Conservation (phyloP, 805 yeast species). For the Tetrapisispora phaffii region DNA sequence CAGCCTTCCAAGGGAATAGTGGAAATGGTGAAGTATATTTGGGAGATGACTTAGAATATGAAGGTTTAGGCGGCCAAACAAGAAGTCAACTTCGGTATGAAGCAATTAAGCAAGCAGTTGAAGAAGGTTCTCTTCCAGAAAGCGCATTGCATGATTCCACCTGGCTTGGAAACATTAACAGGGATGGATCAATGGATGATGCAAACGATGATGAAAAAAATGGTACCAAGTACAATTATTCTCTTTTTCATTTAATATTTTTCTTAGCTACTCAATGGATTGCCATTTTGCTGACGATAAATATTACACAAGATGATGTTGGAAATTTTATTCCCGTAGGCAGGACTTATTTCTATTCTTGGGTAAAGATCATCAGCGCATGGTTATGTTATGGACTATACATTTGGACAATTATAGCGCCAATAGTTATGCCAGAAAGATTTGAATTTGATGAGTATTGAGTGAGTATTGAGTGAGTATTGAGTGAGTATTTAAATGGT, state of each 20-base stretch:
- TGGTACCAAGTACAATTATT: slow-evolving; percentile 71
- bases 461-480: slow-evolving; percentile 5
- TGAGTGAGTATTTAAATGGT: background rate
- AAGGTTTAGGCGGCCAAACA: slow-evolving; percentile 33
- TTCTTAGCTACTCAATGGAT: slow-evolving; percentile 95
- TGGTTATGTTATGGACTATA: slow-evolving; percentile 85
- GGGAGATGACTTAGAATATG: slow-evolving; percentile 30
- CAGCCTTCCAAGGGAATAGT: slow-evolving; percentile 44
- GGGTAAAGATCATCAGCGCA: slow-evolving; percentile 87
- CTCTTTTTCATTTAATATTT: slow-evolving; percentile 83
- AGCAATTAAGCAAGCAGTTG: slow-evolving; percentile 90
- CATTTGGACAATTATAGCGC: slow-evolving; percentile 88
- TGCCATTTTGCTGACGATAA: slow-evolving; percentile 85
- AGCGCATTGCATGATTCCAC: slow-evolving; percentile 72
- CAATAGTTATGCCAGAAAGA: slow-evolving; percentile 81
- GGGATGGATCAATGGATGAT: slow-evolving; percentile 22
- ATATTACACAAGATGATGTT: slow-evolving; percentile 70
- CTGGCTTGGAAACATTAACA: slow-evolving; percentile 36
- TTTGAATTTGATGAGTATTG: slow-evolving; percentile 37
- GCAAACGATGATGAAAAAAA: slow-evolving; percentile 47
- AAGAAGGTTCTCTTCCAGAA: slow-evolving; percentile 88
- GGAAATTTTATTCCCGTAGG: slow-evolving; percentile 96
- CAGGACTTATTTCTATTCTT: slow-evolving; percentile 85
- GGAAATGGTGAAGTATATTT: slow-evolving; percentile 29
- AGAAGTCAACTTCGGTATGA: slow-evolving; percentile 72